phyloP scores from a whole-genome alignment of 306 rosid genomes.

The Senna siamea region DNA sequence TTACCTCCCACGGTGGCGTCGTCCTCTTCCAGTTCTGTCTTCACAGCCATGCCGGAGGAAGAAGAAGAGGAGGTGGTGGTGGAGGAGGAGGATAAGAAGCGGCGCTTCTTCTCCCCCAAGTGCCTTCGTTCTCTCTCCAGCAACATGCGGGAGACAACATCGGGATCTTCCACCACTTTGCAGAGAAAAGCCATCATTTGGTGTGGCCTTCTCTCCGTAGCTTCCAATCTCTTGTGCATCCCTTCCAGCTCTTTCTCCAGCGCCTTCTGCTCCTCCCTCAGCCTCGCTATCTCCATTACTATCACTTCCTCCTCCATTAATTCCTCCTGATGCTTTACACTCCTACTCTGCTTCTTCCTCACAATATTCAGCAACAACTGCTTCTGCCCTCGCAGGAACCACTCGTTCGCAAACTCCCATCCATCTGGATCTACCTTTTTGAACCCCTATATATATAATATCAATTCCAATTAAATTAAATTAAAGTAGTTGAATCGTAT shows the following conservation, averaged over 20 bases:
- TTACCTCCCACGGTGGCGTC: constrained; percentile 38
- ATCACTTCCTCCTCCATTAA: constrained; percentile 56
- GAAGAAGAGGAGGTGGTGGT: constrained; percentile 52
- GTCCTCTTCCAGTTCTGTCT: constrained; percentile 59
- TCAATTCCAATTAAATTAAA: too few species aligned
- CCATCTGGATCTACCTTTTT: constrained; percentile 89
- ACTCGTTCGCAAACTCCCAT: constrained; percentile 97
- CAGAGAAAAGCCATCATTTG: constrained; percentile 84
- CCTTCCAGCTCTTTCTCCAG: constrained; percentile 66
- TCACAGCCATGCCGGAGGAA: constrained; percentile 47
- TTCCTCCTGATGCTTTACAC: constrained; percentile 41
- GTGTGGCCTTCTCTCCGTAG: constrained; percentile 75
- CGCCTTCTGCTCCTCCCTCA: constrained; percentile 73
- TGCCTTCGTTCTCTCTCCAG: constrained; percentile 41
- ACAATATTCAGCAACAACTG: constrained; percentile 67
- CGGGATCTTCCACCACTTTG: constrained; percentile 78
- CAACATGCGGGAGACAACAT: constrained; percentile 59
- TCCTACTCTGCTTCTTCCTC: constrained; percentile 54
- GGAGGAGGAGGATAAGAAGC: constrained; percentile 46
- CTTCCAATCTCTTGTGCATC: constrained; percentile 75
- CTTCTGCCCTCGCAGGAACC: constrained; percentile 83
- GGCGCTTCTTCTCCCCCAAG: constrained; percentile 52
- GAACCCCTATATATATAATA: constrained; percentile 69
- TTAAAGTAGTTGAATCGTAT: too few species aligned
- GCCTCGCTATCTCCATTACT: constrained; percentile 64